Evolutionary conservation across 352 stramenopile genomes (phyloP).

Genomic region (Phytophthora podocarpi): DNA sequence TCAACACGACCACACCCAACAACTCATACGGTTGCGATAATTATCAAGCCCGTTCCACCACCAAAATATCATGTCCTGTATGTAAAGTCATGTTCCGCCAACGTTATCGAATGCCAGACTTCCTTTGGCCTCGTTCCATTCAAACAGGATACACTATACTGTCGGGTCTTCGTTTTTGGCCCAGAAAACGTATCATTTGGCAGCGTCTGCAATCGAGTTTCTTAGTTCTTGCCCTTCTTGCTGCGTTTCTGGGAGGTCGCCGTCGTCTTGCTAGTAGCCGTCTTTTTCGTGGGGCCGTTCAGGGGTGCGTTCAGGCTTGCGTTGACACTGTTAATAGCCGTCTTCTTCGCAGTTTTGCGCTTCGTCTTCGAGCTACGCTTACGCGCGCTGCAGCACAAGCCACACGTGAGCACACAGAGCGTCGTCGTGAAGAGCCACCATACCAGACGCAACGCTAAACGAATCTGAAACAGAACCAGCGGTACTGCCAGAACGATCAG

Average conservation of each 20-base stretch:
- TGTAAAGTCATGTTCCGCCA: too few relatives aligned
- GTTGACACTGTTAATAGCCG: conserved; percentile 15
- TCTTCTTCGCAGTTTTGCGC: conserved; percentile 49
- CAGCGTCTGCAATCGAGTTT: conserved; percentile 4
- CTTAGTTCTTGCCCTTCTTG: conserved; percentile 43
- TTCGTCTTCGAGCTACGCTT: conserved; percentile 55
- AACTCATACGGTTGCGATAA: too few relatives aligned
- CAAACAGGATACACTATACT: conserved; percentile 21
- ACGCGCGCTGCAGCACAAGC: conserved; percentile 60
- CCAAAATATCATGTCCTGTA: too few relatives aligned
- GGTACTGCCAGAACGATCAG: conserved; percentile 54
- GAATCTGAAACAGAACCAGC: conserved; percentile 53
- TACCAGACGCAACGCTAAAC: conserved; percentile 49
- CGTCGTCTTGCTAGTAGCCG: conserved; percentile 20
- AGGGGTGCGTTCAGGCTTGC: conserved; percentile 24
- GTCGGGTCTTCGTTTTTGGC: conserved; percentile 3
- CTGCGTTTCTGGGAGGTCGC: conserved; percentile 28
- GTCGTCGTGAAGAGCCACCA: conserved; percentile 66
- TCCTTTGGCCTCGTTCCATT: conserved; percentile 1
- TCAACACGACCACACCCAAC: too few relatives aligned
- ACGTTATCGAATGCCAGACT: not conserved
- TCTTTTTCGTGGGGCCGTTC: conserved; percentile 29
- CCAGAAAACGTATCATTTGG: not conserved
- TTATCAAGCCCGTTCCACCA: too few relatives aligned
- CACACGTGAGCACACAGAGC: conserved; percentile 57